Evolutionary conservation across 768 basidiomycete genomes (phyloP).

Genomic region (Gloeopeniophorella convolvens): DNA sequence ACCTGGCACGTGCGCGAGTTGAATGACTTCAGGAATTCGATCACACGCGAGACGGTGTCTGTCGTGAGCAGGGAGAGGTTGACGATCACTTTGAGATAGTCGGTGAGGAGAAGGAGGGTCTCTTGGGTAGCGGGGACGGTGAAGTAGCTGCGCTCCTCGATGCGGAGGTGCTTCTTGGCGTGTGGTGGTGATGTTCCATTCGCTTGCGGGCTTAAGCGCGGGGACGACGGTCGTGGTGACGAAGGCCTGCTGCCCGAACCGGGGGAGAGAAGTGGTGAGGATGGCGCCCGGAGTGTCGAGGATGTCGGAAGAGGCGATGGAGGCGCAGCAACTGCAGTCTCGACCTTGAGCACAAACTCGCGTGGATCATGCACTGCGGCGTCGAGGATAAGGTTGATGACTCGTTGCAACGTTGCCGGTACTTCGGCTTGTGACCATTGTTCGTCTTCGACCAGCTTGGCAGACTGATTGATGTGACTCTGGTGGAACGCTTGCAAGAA

Average conservation of each 20-base stretch:
- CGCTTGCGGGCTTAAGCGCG: conserved; percentile 15
- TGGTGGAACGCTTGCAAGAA: conserved; percentile 89
- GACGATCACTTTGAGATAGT: conserved; percentile 84
- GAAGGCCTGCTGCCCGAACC: conserved; percentile 13
- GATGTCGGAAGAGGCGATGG: conserved; percentile 24
- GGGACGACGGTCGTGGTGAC: conserved; percentile 16
- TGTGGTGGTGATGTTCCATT: conserved; percentile 19
- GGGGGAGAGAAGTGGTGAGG: conserved; percentile 27
- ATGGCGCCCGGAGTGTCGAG: conserved; percentile 20
- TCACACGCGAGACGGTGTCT: conserved; percentile 89
- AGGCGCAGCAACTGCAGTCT: conserved; percentile 22
- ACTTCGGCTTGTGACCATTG: conserved; percentile 86
- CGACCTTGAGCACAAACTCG: conserved; percentile 46
- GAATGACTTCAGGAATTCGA: conserved; percentile 96
- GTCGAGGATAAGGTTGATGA: conserved; percentile 69
- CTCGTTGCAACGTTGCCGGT: conserved; percentile 53
- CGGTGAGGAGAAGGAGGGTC: conserved; percentile 62
- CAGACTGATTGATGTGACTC: conserved; percentile 65
- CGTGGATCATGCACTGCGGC: conserved; percentile 77
- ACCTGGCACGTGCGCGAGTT: conserved; percentile 98
- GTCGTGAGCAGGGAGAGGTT: conserved; percentile 87
- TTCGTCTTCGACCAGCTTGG: conserved; percentile 92
- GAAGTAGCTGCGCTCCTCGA: conserved; percentile 84
- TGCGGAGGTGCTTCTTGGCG: conserved; percentile 51
- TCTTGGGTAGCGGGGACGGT: conserved; percentile 81